Conservation (phyloP, 2,329 filamentous ascomycete species). For the Cladosporium sphaerospermum region DNA sequence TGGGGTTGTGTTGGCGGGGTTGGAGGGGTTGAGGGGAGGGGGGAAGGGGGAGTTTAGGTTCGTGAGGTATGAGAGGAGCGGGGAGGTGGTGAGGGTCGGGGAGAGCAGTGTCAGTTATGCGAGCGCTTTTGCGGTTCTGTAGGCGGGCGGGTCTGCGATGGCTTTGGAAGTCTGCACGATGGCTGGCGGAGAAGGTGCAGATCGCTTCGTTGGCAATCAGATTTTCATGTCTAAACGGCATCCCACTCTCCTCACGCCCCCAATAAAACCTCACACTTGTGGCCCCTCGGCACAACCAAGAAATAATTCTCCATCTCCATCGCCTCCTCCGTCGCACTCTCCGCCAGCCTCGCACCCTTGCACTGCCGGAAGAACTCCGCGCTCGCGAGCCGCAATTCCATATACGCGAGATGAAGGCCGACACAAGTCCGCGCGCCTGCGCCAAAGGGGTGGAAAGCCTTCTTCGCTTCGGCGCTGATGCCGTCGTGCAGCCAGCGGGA, state of each 20-base stretch:
- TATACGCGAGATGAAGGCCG: constrained; percentile 28
- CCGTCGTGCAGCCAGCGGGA: constrained; percentile 20
- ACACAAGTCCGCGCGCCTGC: constrained; percentile 24
- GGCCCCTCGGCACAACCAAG: constrained; percentile 24
- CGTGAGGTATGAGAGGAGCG: constrained; percentile 81
- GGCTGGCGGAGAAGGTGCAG: not conserved
- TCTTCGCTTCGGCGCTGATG: constrained; percentile 17
- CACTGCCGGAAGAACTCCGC: constrained; percentile 25
- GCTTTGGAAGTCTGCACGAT: not conserved
- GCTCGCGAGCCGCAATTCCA: constrained; percentile 24
- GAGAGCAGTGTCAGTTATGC: constrained; percentile 95
- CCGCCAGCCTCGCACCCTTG: constrained; percentile 17
- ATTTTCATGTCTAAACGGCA: not conserved
- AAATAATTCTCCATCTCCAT: constrained; percentile 31
- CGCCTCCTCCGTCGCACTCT: constrained; percentile 19
- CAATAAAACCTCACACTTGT: constrained; percentile 24
- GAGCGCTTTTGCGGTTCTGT: constrained; percentile 78
- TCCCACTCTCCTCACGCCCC: not conserved
- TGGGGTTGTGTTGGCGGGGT: constrained; percentile 80
- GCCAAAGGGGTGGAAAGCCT: constrained; percentile 25
- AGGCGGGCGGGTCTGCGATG: not conserved
- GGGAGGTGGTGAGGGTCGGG: constrained; percentile 56
- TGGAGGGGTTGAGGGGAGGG: constrained; percentile 51
- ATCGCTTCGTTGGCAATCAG: not conserved
- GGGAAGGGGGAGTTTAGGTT: constrained; percentile 57